Conservation (phyloP, 1,284 basidiomycete genomes). For the Blastosporella zonata region DNA sequence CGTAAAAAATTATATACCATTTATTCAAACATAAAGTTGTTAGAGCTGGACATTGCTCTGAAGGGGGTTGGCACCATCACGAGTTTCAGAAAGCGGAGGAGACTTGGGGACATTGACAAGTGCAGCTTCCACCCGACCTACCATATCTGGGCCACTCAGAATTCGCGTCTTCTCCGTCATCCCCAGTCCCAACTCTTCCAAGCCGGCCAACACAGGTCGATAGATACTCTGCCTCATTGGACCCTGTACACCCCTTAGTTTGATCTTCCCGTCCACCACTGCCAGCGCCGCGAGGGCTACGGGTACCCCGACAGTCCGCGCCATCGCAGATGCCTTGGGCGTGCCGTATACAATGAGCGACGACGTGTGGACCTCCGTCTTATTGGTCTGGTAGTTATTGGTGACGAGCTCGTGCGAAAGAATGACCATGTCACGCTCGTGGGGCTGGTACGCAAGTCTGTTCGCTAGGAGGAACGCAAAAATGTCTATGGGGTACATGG, state of each 20-base stretch:
- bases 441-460: conserved; percentile 68
- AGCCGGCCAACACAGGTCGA: conserved; percentile 53
- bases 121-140: conserved; percentile 14
- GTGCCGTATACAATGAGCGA: conserved; percentile 75
- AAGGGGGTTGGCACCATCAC: too few relatives aligned
- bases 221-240: conserved; percentile 65
- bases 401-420: conserved; percentile 82
- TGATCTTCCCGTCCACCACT: conserved; percentile 68
- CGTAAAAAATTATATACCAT: neutral
- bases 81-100: neutral
- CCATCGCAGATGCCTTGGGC: conserved; percentile 75
- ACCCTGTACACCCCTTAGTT: conserved; percentile 61
- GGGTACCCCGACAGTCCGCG: conserved; percentile 84
- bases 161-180: conserved; percentile 53
- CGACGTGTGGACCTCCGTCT: conserved; percentile 67
- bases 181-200: conserved; percentile 62
- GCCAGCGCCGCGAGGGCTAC: conserved; percentile 76
- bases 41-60: too few relatives aligned
- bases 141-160: neutral
- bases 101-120: neutral
- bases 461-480: conserved; percentile 76
- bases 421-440: conserved; percentile 86
- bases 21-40: neutral
- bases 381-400: conserved; percentile 16
- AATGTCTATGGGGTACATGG: conserved; percentile 69